Evolutionary conservation across 2,329 filamentous ascomycete species (phyloP), one percentile per base, ranked within the genome.

Genomic region (Aspergillus felis): DNA sequence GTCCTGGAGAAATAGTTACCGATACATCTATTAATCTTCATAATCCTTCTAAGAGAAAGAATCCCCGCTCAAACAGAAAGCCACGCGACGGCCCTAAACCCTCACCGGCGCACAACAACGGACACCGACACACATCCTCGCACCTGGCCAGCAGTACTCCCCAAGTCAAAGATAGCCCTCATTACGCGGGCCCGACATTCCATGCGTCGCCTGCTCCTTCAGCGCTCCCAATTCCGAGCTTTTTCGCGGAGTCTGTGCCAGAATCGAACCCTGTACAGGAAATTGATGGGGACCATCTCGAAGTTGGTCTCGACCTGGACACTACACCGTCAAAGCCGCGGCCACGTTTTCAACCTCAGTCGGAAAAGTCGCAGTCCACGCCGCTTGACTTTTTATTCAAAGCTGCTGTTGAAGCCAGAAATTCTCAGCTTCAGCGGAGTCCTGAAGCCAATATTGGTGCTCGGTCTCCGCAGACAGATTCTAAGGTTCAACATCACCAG

Each of bases 161-260:
- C 51, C 76, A 76, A 12, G 38, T 66, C 46, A 75, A 73, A 51
- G 71, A 75, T 51, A 73, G 69, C 51, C 63, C 72, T 12, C 73
- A 74, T 49, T 99, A 96, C 76, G 94, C 94, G 42, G 94, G 93
- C 14, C 89, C 93, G 35, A 95, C 92, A 4, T 99, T 97, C 73
- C 92, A 97, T 74, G 90, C 92, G 44, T 97, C 94, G 8, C 94
- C 94, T 22, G 93, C 92, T 1, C 89, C 94, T 0, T 95, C 92
- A 8, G 87, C 91, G 25, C 81, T 99, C 32, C 94, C 94, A 0
- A 89, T 97, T 57, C 94, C 94, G 10, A 95, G 89, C 68, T 96
- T 97, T 73, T 84, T 89, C 60, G 88, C 89, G 28, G 92, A 89
- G 67, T 87, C 90, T 0, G 81, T 90, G 12, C 87, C 87, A 3